Conservation (phyloP, 2,329 filamentous ascomycete genomes). For the Lasiodiplodia sp. region DNA sequence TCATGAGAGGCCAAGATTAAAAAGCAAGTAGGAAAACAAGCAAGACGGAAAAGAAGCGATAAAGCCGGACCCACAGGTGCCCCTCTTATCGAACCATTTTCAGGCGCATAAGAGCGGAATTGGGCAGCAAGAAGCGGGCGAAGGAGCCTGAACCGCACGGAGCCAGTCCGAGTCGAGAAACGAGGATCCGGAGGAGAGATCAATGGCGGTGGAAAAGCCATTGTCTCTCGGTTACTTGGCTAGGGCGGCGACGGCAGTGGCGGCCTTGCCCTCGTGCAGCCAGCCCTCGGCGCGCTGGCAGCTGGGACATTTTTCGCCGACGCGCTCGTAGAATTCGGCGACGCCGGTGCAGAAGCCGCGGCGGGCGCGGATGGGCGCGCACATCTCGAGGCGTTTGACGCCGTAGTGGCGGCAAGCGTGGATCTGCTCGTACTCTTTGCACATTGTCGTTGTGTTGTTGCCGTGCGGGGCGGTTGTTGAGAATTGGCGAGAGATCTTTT, state of each 20-base stretch:
- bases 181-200: background rate
- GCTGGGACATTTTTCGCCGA: slow-evolving; percentile 24
- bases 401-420: slow-evolving; percentile 28
- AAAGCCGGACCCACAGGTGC: background rate
- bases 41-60: background rate
- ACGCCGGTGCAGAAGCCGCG: slow-evolving; percentile 26
- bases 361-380: slow-evolving; percentile 25
- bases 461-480: background rate
- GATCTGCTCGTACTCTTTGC: slow-evolving; percentile 24
- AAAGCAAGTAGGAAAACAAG: background rate
- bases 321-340: slow-evolving; percentile 18
- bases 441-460: slow-evolving; percentile 21
- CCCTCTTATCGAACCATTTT: slow-evolving; percentile 10
- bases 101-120: background rate
- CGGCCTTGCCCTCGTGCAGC: background rate
- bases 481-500: background rate
- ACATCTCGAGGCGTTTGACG: slow-evolving; percentile 22
- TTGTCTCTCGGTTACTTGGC: slow-evolving; percentile 1
- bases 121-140: background rate
- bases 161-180: slow-evolving; percentile 17
- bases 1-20: slow-evolving; percentile 1
- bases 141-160: slow-evolving; percentile 7
- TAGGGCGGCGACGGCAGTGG: background rate
- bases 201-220: background rate
- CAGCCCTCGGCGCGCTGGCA: slow-evolving; percentile 24